These are phyloP conservation scores for Quercus phellos DNA, from an alignment of 331 rosid genomes.

Conservation along the genomic window DNA sequence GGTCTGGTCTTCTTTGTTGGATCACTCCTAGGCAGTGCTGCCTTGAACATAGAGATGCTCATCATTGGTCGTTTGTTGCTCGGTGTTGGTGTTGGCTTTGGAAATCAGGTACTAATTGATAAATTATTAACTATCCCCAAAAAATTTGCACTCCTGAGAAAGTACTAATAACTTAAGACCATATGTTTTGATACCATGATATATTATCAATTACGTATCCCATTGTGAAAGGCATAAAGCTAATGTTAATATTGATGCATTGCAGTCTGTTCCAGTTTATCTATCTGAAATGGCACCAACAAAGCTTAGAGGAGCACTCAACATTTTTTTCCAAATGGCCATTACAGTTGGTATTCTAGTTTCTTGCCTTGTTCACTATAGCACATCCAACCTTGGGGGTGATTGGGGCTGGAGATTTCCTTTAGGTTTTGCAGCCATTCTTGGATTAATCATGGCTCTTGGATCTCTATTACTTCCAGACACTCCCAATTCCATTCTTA, in stretches of 20 bases:
- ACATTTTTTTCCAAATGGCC: constrained; percentile 75
- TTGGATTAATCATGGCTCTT: constrained; percentile 59
- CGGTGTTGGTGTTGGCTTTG: constrained; percentile 82
- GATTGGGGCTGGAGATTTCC: constrained; percentile 97
- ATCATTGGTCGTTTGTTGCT: constrained; percentile 88
- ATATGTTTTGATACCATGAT: no score
- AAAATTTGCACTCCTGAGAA: no score
- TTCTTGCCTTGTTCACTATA: constrained; percentile 68
- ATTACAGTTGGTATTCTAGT: constrained; percentile 73
- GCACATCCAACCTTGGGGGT: constrained; percentile 65
- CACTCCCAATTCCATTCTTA: constrained; percentile 85
- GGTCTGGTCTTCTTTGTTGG: constrained; percentile 62
- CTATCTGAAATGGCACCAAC: no score
- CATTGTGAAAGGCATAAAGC: no score
- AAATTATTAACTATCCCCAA: no score
- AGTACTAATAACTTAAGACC: no score
- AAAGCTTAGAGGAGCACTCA: constrained; percentile 33
- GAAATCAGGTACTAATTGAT: constrained; percentile 62
- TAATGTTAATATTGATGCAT: no score
- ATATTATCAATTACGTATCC: no score
- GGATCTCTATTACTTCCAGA: constrained; percentile 74
- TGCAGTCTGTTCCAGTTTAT: constrained; percentile 29
- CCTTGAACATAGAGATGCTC: constrained; percentile 53
- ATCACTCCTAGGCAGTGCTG: constrained; percentile 63
- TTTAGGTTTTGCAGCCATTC: constrained; percentile 82